Evolutionary conservation across 495 filamentous ascomycete genomes (phyloP).

Genomic region (Peziza echinospora): DNA sequence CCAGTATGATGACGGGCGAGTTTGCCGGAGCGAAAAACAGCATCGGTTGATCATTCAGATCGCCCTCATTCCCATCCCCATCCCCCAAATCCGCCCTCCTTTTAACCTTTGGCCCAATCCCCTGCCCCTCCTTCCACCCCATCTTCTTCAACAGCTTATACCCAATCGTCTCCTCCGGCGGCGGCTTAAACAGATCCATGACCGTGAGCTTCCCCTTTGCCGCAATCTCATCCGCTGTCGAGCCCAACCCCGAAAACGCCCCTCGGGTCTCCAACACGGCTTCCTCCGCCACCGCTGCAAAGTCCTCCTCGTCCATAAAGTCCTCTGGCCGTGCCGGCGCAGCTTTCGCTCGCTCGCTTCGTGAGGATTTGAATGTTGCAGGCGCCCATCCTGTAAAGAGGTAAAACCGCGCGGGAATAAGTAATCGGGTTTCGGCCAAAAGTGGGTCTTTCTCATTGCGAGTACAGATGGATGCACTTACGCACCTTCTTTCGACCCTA

Average conservation of each 20-base stretch:
- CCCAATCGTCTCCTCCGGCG: conserved; percentile 70
- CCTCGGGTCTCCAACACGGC: conserved; percentile 46
- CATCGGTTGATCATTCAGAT: conserved; percentile 26
- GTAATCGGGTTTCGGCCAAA: too few species aligned
- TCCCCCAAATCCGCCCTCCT: conserved; percentile 49
- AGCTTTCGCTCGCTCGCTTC: conserved; percentile 55
- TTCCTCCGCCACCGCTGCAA: conserved; percentile 65
- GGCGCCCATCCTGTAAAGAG: conserved; percentile 52
- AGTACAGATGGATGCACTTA: too few species aligned
- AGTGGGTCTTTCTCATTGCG: too few species aligned
- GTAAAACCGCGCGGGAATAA: neutral
- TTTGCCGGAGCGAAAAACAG: conserved; percentile 85
- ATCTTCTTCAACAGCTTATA: conserved; percentile 71
- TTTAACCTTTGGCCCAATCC: conserved; percentile 72
- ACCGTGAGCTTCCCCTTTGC: conserved; percentile 31
- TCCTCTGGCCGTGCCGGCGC: conserved; percentile 49
- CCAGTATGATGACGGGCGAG: conserved; percentile 49
- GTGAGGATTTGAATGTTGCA: conserved; percentile 75
- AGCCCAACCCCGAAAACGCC: conserved; percentile 57
- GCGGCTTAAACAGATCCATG: conserved; percentile 48
- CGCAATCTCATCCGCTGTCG: conserved; percentile 35
- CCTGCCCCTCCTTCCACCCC: conserved; percentile 92
- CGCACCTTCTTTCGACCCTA: conserved; percentile 75
- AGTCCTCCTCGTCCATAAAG: conserved; percentile 96
- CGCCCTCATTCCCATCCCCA: conserved; percentile 23